phyloP scores from a whole-genome alignment of 2,329 filamentous ascomycete species.

The Bipolaris gigantea region DNA sequence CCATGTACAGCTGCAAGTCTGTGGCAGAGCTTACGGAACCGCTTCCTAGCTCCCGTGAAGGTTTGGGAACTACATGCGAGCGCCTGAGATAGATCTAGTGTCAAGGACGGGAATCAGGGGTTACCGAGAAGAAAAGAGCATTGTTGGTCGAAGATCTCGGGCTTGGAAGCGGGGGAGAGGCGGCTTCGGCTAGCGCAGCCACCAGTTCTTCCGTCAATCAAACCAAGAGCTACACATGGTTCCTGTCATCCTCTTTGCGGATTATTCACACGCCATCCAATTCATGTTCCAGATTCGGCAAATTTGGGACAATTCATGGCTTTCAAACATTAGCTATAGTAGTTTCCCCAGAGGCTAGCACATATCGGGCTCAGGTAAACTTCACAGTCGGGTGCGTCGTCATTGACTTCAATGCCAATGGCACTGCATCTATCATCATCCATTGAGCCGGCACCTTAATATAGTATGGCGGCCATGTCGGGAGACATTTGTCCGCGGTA shows the following conservation, averaged over 20 bases:
- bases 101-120: not conserved
- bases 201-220: slow-evolving; percentile 36
- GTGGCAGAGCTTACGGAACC: not conserved
- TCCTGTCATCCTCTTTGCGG: not conserved
- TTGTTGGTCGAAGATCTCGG: slow-evolving; percentile 17
- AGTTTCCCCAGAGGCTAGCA: not conserved
- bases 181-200: slow-evolving; percentile 21
- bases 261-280: not conserved
- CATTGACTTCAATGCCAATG: not conserved
- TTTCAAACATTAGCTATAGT: not conserved
- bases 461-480: slow-evolving; percentile 15
- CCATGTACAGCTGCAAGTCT: not conserved
- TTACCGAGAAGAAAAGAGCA: not conserved
- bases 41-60: slow-evolving; percentile 10
- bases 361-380: not conserved
- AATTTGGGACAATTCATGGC: not conserved
- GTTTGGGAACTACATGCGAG: not conserved
- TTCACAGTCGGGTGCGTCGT: not conserved
- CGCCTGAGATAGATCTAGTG: not conserved
- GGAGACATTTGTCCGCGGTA: slow-evolving; percentile 19
- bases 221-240: not conserved
- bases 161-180: slow-evolving; percentile 14
- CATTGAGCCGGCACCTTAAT: slow-evolving; percentile 17
- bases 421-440: slow-evolving; percentile 5
- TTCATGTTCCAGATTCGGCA: not conserved